Evolutionary conservation across 2,329 filamentous ascomycete species (phyloP).

Genomic region (Macroventuria anomochaeta): DNA sequence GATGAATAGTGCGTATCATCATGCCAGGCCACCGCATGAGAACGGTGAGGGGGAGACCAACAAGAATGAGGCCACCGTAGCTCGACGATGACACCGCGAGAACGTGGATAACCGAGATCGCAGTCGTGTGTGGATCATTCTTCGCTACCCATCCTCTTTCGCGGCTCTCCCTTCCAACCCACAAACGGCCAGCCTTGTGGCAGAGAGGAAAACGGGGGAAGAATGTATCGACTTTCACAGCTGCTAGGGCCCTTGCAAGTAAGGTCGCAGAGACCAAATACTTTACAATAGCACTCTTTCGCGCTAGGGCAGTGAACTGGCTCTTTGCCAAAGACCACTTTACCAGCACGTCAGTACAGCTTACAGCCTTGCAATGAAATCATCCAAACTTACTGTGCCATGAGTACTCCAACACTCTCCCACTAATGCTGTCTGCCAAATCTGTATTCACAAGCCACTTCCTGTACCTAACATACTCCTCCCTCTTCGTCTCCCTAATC

Average conservation of each 20-base stretch:
- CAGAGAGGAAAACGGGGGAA: slow-evolving; percentile 64
- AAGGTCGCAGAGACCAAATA: slow-evolving; percentile 67
- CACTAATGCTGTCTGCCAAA: slow-evolving; percentile 57
- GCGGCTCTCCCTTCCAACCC: slow-evolving; percentile 55
- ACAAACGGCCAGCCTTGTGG: slow-evolving; percentile 67
- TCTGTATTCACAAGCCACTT: slow-evolving; percentile 58
- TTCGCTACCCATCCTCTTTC: slow-evolving; percentile 15
- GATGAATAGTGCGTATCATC: not conserved
- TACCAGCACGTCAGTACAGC: not conserved
- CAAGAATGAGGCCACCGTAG: too few relatives aligned
- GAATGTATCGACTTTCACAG: slow-evolving; percentile 64
- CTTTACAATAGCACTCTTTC: slow-evolving; percentile 69
- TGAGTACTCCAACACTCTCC: slow-evolving; percentile 64
- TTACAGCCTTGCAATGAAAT: not conserved
- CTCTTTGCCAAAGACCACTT: slow-evolving; percentile 49
- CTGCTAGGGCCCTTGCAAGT: slow-evolving; percentile 50
- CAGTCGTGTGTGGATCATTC: too few relatives aligned
- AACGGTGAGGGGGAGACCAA: too few relatives aligned
- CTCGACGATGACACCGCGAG: too few relatives aligned
- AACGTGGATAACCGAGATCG: too few relatives aligned
- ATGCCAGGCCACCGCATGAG: too few relatives aligned
- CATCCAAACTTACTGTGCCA: slow-evolving; percentile 60
- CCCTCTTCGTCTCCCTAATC: slow-evolving; percentile 53
- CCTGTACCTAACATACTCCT: slow-evolving; percentile 58
- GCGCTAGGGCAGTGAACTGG: slow-evolving; percentile 66